Conservation (phyloP, 805 yeast genomes). For the Blastobotrys attinorum region DNA sequence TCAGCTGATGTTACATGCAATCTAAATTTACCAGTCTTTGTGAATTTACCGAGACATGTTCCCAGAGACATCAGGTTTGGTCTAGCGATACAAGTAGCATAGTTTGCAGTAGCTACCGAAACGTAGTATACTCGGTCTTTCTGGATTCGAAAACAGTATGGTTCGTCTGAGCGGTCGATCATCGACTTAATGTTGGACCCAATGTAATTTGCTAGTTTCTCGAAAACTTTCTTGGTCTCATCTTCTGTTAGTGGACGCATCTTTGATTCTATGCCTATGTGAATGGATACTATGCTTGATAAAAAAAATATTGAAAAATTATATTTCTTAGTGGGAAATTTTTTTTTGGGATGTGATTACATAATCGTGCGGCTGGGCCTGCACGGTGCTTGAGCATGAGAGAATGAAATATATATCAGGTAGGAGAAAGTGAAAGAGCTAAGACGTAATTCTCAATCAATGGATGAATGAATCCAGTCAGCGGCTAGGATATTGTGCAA, state of each 20-base stretch:
- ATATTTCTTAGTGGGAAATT: not conserved
- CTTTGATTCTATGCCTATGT: constrained; percentile 7
- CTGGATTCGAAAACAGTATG: constrained; percentile 91
- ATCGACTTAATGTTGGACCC: constrained; percentile 90
- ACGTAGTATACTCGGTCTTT: constrained; percentile 96
- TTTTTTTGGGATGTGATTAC: not conserved
- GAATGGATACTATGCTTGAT: not conserved
- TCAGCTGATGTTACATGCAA: constrained; percentile 88
- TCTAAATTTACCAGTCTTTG: constrained; percentile 94
- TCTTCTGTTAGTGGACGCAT: constrained; percentile 97
- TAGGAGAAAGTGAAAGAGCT: no score
- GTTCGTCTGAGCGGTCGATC: constrained; percentile 74
- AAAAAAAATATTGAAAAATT: not conserved
- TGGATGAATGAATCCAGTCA: no score
- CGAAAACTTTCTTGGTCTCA: constrained; percentile 93
- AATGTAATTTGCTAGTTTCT: constrained; percentile 89
- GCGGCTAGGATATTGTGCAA: no score
- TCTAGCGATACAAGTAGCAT: constrained; percentile 88
- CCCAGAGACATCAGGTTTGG: constrained; percentile 88
- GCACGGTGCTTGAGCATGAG: no score
- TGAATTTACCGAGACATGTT: constrained; percentile 90
- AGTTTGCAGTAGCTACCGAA: constrained; percentile 68
- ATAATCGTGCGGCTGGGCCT: no score
- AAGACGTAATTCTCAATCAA: no score
- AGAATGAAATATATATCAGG: no score